Base-by-base conservation (phyloP, 2,329 filamentous ascomycete genomes). In the Fusarium brachygibbosum region DNA sequence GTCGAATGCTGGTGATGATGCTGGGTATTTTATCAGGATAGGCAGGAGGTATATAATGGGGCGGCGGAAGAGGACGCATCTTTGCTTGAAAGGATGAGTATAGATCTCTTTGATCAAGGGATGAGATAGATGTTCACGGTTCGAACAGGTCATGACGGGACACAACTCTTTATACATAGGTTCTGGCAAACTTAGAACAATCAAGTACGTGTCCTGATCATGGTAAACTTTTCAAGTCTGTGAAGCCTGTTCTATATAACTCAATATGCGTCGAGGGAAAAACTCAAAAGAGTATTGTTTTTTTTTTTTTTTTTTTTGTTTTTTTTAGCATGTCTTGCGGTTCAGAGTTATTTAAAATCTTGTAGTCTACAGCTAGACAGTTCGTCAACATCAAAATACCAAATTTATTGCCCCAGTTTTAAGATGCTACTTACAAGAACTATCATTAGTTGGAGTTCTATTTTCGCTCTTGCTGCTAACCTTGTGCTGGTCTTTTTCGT, bases 21-120 rank as follows among this genome's bases (percentile, higher is more conserved):
- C 29, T 32, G 1, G 66, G 60, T 25, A 66, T 34, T 3, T 3
- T 13, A 12, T 13, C 10, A 1, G 10, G 4, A 13, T n/a, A n/a
- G n/a, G n/a, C n/a, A n/a, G n/a, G n/a, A n/a, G n/a, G n/a, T n/a
- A n/a, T n/a, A n/a, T n/a, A n/a, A n/a, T n/a, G n/a, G n/a, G n/a
- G n/a, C n/a, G n/a, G n/a, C n/a, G n/a, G n/a, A n/a, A n/a, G n/a
- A 5, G 59, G 64, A 19, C 16, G 59, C 64, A 68, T 68, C 1
- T 48, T 29, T 29, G 10, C 32, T 19, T 7, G 6, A 10, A 6
- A 6, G 3, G 7, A 3, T 17, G 23, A 13, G 9, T 28, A 37
- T 1, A 9, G 13, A 6, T 38, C 2, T 8, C 1, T 5, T 12
- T 1, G 7, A 37, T 14, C 3, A 3, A n/a, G 9, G 34, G 13